Percentiles rank a stretch among this genome's conserved stretches.
phyloP scores from a whole-genome alignment of 495 filamentous ascomycete species.

The Aspergillus ostianus region DNA sequence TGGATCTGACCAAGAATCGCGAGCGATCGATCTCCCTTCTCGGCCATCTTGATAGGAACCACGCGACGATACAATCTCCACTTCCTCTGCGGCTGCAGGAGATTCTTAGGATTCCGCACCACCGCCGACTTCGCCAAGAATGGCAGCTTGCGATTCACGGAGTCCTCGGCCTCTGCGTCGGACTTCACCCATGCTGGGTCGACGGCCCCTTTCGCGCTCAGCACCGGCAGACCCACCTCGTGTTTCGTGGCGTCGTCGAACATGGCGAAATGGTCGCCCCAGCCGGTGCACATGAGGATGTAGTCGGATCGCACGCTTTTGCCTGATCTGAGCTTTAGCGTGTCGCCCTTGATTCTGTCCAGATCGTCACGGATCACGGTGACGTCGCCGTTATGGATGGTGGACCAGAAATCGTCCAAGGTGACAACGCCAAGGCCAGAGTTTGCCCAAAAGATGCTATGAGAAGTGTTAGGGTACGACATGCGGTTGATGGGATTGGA shows the following conservation, averaged over 20 bases:
- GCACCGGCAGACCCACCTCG: neutral
- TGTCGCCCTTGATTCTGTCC: neutral
- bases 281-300: constrained; percentile 33
- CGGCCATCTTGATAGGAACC: neutral
- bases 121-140: too few species aligned
- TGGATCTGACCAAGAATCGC: constrained; percentile 56
- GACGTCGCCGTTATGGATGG: constrained; percentile 32
- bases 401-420: constrained; percentile 16
- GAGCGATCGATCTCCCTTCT: constrained; percentile 53
- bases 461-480: neutral
- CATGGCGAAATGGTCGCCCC: constrained; percentile 20
- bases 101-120: neutral
- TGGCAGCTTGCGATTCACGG: too few species aligned
- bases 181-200: constrained; percentile 3
- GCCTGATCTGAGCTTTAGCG: neutral
- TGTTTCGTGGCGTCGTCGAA: constrained; percentile 7
- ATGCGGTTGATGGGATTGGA: neutral
- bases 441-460: constrained; percentile 39
- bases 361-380: constrained; percentile 22
- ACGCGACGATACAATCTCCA: neutral
- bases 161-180: neutral
- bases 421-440: constrained; percentile 35
- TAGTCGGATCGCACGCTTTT: constrained; percentile 18
- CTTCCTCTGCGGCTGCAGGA: neutral
- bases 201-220: neutral